Base-by-base conservation (phyloP, 2,329 filamentous ascomycete genomes). In the Sordariomycetes sp. region DNA sequence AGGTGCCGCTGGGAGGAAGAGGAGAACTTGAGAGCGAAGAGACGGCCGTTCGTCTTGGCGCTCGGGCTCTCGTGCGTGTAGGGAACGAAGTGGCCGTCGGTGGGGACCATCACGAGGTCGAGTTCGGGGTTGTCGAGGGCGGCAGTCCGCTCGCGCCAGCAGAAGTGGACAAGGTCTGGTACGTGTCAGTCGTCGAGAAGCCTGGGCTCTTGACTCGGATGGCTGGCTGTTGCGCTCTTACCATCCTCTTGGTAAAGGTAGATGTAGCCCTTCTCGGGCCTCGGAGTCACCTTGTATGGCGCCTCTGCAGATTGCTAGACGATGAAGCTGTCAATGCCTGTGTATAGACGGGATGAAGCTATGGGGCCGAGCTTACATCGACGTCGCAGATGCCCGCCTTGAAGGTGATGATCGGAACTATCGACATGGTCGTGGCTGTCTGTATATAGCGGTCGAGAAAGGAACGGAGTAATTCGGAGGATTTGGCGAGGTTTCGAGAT, bases 221-320 rank as follows among this genome's bases (percentile, higher is more conserved):
- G 45, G 7, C 17, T 3, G n/a, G 24, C 24, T 24, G 45, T 12
- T 50, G 20, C 20, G 45, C 20, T 20, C 71, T 59, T 67, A 86
- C 86, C 92, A 85, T 96, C 92, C 77, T 95, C 91, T 55, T 80
- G 80, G 72, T 94, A 96, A 57, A 97, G 84, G 70, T 95, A 97
- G 68, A 97, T 82, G 72, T 95, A 96, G 64, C 92, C 92, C 5
- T 84, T 84, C 10, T 84, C 86, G 32, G 82, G 75, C 63, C 82
- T 78, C 42, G 90, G 83, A 68, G 83, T 87, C 66, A 95, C 84
- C 71, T 85, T 89, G 69, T 78, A 80, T 55, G 85, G 85, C 65
- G 77, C 79, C 62, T 74, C 74, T 24, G 57, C 45, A 20, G 53
- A 60, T 55, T 59, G 56, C 50, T 48, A 53, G 20, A 32, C 13